Evolutionary conservation across 75 land plant species (phyloP).

Genomic region (Azolla pinnata): DNA sequence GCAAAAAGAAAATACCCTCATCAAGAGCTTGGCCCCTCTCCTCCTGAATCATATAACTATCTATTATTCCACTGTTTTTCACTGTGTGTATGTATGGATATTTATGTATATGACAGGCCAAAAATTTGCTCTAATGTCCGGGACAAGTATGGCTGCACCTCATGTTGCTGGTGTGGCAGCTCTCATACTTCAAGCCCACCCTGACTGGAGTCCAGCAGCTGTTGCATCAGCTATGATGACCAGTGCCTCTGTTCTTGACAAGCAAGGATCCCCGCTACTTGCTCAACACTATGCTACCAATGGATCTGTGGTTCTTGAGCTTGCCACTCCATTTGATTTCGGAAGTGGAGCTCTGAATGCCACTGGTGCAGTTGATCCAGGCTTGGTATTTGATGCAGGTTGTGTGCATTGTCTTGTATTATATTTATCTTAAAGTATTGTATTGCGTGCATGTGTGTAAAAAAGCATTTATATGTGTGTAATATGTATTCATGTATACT

Average conservation of each 20-base stretch:
- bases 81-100: neutral
- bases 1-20: neutral
- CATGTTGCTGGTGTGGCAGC: slow-evolving; percentile 96
- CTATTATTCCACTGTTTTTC: neutral
- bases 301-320: slow-evolving; percentile 20
- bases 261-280: slow-evolving; percentile 46
- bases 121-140: slow-evolving; percentile 81
- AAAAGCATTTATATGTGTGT: neutral
- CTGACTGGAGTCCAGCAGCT: slow-evolving; percentile 84
- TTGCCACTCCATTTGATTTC: slow-evolving; percentile 86
- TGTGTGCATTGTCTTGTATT: neutral
- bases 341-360: slow-evolving; percentile 85
- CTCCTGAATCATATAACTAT: neutral
- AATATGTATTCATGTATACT: neutral
- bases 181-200: slow-evolving; percentile 68
- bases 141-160: slow-evolving; percentile 98
- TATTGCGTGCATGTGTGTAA: neutral
- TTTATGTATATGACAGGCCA: slow-evolving; percentile 48
- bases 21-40: neutral
- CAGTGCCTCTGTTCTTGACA: slow-evolving; percentile 51
- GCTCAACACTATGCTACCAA: slow-evolving; percentile 52
- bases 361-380: slow-evolving; percentile 82
- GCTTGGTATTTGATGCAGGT: slow-evolving; percentile 96
- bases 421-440: slow-evolving; percentile 6
- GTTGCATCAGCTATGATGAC: slow-evolving; percentile 94